Conservation (phyloP, 2,329 filamentous ascomycete genomes). For the Sclerotinia sclerotiorum region DNA sequence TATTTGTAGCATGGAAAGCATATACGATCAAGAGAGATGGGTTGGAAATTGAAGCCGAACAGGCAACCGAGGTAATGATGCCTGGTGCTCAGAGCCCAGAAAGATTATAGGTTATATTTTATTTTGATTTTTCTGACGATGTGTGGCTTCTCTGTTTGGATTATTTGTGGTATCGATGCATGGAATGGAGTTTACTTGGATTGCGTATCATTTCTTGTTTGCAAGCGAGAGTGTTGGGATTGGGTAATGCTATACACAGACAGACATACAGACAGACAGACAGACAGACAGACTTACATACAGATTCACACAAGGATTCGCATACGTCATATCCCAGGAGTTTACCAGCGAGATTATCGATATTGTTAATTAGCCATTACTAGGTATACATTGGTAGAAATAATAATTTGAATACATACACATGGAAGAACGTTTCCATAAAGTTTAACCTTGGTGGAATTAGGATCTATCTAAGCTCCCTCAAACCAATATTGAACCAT, state of each 20-base stretch:
- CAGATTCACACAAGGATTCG: neutral
- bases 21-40: slow-evolving; percentile 44
- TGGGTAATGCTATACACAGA: neutral
- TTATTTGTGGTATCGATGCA: neutral
- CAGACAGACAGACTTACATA: neutral
- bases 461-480: neutral
- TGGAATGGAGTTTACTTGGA: neutral
- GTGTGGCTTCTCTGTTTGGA: neutral
- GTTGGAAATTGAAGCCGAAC: slow-evolving; percentile 47
- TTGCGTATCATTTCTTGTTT: neutral
- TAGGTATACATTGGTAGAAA: neutral
- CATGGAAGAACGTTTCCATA: neutral
- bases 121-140: neutral
- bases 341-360: neutral
- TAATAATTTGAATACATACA: neutral
- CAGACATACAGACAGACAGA: neutral
- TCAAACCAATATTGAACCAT: neutral
- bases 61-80: slow-evolving; percentile 42
- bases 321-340: neutral
- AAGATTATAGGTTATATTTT: slow-evolving; percentile 26
- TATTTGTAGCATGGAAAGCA: slow-evolving; percentile 54
- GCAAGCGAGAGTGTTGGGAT: neutral
- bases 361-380: neutral
- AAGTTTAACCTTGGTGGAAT: neutral
- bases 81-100: slow-evolving; percentile 36